Base-by-base conservation (phyloP, 202 grass and related monocot species). In the Eragrostis tef region DNA sequence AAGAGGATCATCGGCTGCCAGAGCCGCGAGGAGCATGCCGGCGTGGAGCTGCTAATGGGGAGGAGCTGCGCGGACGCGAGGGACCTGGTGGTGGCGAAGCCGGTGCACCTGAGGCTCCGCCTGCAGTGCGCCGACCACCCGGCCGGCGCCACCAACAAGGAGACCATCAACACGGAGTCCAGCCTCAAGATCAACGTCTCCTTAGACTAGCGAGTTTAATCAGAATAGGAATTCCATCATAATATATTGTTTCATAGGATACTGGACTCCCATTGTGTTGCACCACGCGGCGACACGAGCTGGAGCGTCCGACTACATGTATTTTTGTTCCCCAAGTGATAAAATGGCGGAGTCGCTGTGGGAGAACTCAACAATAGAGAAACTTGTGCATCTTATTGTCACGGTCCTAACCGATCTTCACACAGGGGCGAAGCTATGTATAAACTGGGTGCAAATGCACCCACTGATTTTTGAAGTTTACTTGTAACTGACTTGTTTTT, bases 121-220 rank as follows among this genome's bases (percentile, higher is more conserved):
- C 69, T 98, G 81, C 79, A 85, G 11, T 98, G 94, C 8, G 82
- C 70, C 2, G 94, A 98, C 41, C 90, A 98, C 67, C 94, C 94
- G 3, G 84, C 88, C 5, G 88, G 81, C 6, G 44, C 85, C 59
- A 94, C 88, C 3, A 91, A 86, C 81, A 94, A 91, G 46, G 94
- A 93, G 86, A 98, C 92, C 17, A 88, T 92, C 85, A 86, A 41
- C 42, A 94, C 88, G 0, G 92, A 98, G 66, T 93, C 94, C 39
- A 84, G 68, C 56, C 63, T 98, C 29, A 64, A 79, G 31, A 75
- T 94, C 62, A 60, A 83, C 42, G 60, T 98, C 77, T 79, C 82
- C 9, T 67, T 91, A 56, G 89, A 91, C 6, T 80, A 80, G 71
- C 16, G 46, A 48, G 70, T 61, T 60, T 71, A 43, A 47, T 26